Percentiles rank a stretch among this genome's conserved stretches.
Conservation (phyloP, 371 early-diverging fungal genomes). For the Zopfochytrium polystomum region DNA sequence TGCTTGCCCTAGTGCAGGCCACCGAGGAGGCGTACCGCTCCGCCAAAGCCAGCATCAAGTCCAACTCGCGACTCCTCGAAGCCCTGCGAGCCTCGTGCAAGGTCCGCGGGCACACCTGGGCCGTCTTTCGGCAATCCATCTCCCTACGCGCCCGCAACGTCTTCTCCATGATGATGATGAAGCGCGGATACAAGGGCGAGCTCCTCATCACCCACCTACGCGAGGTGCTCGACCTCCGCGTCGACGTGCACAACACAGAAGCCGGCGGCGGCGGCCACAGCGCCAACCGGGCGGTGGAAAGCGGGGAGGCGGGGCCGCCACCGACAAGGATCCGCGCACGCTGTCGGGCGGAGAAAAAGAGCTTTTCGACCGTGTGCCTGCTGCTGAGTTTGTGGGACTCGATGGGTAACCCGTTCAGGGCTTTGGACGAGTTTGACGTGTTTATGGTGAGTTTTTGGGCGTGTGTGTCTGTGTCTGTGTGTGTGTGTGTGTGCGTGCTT, state of each 20-base stretch:
- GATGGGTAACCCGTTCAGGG: constrained; percentile 90
- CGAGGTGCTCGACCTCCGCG: constrained; percentile 66
- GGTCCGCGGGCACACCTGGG: constrained; percentile 63
- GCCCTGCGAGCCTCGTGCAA: constrained; percentile 53
- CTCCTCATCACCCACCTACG: constrained; percentile 78
- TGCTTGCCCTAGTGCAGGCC: constrained; percentile 61
- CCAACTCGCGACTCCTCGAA: constrained; percentile 4
- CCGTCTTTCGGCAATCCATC: constrained; percentile 67
- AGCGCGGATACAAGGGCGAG: constrained; percentile 85
- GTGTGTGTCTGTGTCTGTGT: not conserved
- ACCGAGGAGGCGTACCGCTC: constrained; percentile 15
- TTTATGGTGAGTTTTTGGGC: constrained; percentile 80
- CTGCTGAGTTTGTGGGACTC: constrained; percentile 96
- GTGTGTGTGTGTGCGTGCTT: not conserved
- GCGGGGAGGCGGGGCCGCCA: constrained; percentile 26
- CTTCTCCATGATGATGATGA: constrained; percentile 70
- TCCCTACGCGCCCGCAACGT: constrained; percentile 65
- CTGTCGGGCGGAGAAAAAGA: constrained; percentile 99
- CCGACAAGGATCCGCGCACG: constrained; percentile 80
- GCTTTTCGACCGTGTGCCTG: constrained; percentile 96
- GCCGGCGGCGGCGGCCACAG: constrained; percentile 1
- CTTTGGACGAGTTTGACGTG: constrained; percentile 99
- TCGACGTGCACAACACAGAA: constrained; percentile 39
- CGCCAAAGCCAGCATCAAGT: constrained; percentile 4
- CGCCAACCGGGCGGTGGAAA: too few relatives aligned